A percentile compares a stretch with the other conserved stretches of the same genome.
These are phyloP conservation scores for Bryoglossum gracile DNA, from an alignment of 495 filamentous ascomycete genomes.

Conservation along the genomic window DNA sequence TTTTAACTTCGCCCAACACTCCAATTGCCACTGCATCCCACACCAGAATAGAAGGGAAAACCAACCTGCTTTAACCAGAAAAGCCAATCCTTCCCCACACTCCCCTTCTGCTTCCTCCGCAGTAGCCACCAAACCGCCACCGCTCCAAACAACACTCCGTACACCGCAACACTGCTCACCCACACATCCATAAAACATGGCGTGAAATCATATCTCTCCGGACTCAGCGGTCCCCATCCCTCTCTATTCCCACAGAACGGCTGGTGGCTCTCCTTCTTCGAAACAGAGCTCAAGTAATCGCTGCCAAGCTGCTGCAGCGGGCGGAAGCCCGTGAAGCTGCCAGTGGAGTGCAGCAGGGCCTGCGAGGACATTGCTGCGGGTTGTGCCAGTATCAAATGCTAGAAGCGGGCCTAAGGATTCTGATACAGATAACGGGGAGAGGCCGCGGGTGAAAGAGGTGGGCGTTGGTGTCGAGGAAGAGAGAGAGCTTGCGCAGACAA, in stretches of 20 bases:
- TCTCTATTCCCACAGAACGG: slow-evolving; percentile 79
- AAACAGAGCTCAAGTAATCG: slow-evolving; percentile 38
- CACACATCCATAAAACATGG: slow-evolving; percentile 92
- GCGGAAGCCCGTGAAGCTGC: slow-evolving; percentile 46
- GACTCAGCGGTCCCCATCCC: slow-evolving; percentile 92
- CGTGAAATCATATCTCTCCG: slow-evolving; percentile 80
- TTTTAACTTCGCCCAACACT: no score
- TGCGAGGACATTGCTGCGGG: slow-evolving; percentile 19
- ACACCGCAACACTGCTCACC: slow-evolving; percentile 67
- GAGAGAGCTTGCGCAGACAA: no score
- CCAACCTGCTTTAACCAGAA: slow-evolving; percentile 85
- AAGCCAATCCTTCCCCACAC: slow-evolving; percentile 82
- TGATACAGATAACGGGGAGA: no score
- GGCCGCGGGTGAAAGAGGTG: no score
- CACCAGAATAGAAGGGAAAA: no score
- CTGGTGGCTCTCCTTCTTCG: slow-evolving; percentile 37
- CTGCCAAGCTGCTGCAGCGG: slow-evolving; percentile 29
- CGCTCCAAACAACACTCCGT: slow-evolving; percentile 68
- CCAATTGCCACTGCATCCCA: no score
- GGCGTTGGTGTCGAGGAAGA: no score
- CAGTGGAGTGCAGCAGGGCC: slow-evolving; percentile 38
- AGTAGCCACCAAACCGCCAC: slow-evolving; percentile 66
- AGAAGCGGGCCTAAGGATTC: no score
- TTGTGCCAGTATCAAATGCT: no score
- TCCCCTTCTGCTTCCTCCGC: slow-evolving; percentile 51